Percentiles rank a stretch among this genome's conserved stretches.
Evolutionary conservation across 2,329 filamentous ascomycete genomes (phyloP).

Genomic region (Aureobasidium leucospermi): DNA sequence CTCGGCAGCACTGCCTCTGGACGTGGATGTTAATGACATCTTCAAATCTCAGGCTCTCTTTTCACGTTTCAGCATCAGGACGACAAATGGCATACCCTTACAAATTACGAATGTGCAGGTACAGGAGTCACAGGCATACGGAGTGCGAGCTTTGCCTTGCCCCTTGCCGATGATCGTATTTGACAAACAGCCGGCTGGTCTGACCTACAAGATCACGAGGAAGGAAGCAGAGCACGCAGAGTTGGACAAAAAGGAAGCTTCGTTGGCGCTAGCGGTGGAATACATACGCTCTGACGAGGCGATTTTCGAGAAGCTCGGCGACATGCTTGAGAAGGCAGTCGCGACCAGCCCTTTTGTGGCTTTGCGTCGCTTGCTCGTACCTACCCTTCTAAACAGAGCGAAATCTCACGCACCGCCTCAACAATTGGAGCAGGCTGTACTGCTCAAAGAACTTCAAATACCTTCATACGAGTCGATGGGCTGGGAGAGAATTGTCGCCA

Average conservation of each 20-base stretch:
- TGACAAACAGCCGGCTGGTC: conserved; percentile 69
- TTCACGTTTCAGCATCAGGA: conserved; percentile 85
- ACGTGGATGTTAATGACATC: conserved; percentile 93
- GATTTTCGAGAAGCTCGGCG: conserved; percentile 45
- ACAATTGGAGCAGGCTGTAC: conserved; percentile 47
- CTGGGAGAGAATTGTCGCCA: conserved; percentile 47
- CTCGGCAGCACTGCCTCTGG: conserved; percentile 70
- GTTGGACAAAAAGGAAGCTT: conserved; percentile 28
- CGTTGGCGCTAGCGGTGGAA: conserved; percentile 60
- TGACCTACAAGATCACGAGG: conserved; percentile 70
- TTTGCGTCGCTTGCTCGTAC: conserved; percentile 45
- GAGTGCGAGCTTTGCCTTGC: conserved; percentile 50
- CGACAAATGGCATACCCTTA: conserved; percentile 67
- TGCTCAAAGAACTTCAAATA: conserved; percentile 47
- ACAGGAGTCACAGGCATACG: conserved; percentile 60
- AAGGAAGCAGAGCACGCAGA: conserved; percentile 32
- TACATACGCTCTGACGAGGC: conserved; percentile 75
- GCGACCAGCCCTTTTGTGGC: conserved; percentile 38
- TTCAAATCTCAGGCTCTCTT: conserved; percentile 80
- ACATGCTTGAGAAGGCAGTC: conserved; percentile 41
- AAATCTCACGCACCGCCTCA: conserved; percentile 39
- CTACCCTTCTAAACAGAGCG: conserved; percentile 42
- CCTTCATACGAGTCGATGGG: conserved; percentile 45
- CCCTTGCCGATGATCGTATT: conserved; percentile 56
- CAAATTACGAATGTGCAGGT: conserved; percentile 66